Evolutionary conservation across 345 rosid genomes (phyloP).

Genomic region (Stellera chamaejasme): DNA sequence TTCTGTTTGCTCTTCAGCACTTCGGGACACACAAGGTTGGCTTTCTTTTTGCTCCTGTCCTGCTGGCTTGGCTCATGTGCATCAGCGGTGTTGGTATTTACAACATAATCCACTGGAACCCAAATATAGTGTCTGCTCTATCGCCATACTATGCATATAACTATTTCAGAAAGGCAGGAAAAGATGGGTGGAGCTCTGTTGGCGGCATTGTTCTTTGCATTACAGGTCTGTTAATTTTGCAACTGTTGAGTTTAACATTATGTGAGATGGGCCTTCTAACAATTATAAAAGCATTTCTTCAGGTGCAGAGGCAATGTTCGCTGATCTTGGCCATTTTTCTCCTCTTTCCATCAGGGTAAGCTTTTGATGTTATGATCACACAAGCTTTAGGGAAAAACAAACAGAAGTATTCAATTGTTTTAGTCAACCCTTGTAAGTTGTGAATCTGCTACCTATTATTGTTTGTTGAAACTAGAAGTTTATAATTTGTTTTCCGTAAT

Average conservation of each 20-base stretch:
- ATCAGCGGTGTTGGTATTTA: constrained; percentile 30
- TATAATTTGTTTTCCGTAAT: background rate
- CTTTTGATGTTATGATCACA: background rate
- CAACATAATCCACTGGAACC: constrained; percentile 40
- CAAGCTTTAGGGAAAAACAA: background rate
- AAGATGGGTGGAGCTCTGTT: constrained; percentile 32
- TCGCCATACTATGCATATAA: constrained; percentile 34
- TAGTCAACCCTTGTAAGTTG: background rate
- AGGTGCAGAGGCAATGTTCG: constrained; percentile 40
- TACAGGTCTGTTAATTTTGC: constrained; percentile 21
- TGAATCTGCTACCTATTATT: background rate
- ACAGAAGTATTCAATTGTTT: background rate
- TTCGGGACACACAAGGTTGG: constrained; percentile 37
- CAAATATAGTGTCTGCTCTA: constrained; percentile 19
- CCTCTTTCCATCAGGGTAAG: constrained; percentile 26
- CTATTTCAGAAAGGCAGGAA: constrained; percentile 26
- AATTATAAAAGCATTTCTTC: background rate
- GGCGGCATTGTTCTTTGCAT: constrained; percentile 38
- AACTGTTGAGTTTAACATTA: background rate
- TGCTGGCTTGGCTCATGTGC: constrained; percentile 41
- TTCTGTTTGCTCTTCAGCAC: constrained; percentile 37
- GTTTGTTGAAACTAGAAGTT: background rate
- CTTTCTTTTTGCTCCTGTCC: constrained; percentile 39
- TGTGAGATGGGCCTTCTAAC: background rate
- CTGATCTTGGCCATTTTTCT: constrained; percentile 37